phyloP scores from a whole-genome alignment of 805 yeast species.

The Groenewaldozyma tartarivorans region DNA sequence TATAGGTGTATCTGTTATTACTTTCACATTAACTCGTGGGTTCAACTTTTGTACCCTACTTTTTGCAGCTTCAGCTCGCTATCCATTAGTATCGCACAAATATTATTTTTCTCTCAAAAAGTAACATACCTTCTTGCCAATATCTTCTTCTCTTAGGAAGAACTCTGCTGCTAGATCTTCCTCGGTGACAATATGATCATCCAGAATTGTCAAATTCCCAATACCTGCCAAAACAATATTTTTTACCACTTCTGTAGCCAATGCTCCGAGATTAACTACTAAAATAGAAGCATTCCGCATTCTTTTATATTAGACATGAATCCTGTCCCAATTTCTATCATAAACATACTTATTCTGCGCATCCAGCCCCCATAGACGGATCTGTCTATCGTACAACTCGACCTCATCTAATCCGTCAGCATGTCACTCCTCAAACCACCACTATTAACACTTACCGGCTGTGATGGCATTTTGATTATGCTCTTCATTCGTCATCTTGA shows the following conservation, averaged over 20 bases:
- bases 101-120: not conserved
- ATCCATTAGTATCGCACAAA: not conserved
- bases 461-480: no score
- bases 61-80: conserved; percentile 45
- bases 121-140: conserved; percentile 36
- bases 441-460: conserved; percentile 6
- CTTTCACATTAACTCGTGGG: conserved; percentile 57
- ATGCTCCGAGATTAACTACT: conserved; percentile 61
- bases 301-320: conserved; percentile 13
- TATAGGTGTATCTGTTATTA: conserved; percentile 26
- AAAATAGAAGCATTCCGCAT: conserved; percentile 66
- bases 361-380: conserved; percentile 90
- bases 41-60: conserved; percentile 62
- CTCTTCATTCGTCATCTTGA: no score
- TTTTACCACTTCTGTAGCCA: conserved; percentile 76
- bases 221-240: conserved; percentile 84
- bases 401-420: conserved; percentile 52
- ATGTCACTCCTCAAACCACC: not conserved
- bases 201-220: conserved; percentile 66
- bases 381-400: conserved; percentile 89
- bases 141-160: conserved; percentile 46
- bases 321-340: not conserved
- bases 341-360: conserved; percentile 50
- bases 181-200: conserved; percentile 42
- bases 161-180: conserved; percentile 69